Conservation (phyloP, 306 rosid genomes). For the Cicer cuneatum region DNA sequence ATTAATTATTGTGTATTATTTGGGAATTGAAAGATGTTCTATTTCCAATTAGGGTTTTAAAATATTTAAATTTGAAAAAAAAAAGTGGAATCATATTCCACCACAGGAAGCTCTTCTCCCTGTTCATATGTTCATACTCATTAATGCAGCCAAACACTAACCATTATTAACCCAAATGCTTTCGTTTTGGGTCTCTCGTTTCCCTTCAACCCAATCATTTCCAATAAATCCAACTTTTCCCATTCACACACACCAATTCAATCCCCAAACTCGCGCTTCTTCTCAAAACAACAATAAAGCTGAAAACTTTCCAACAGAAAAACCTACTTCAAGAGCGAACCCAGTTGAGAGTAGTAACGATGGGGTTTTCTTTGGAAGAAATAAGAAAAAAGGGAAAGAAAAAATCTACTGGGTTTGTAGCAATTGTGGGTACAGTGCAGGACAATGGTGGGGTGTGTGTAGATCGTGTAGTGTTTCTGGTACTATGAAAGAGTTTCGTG, state of each 20-base stretch:
- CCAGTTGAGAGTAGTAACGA: constrained; percentile 35
- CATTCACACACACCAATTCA: constrained; percentile 2
- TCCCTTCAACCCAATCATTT: constrained; percentile 47
- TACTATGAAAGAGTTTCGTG: constrained; percentile 64
- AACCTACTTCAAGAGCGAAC: constrained; percentile 37
- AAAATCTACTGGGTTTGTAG: constrained; percentile 75
- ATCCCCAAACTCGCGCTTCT: constrained; percentile 22
- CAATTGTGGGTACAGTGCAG: constrained; percentile 69
- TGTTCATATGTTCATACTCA: background rate
- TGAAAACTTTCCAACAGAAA: constrained; percentile 36
- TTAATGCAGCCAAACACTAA: constrained; percentile 9
- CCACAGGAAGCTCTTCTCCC: no score
- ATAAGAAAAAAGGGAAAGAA: constrained; percentile 65
- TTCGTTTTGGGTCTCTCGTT: constrained; percentile 40
- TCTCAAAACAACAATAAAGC: constrained; percentile 17
- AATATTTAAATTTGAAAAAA: no score
- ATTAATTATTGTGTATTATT: no score
- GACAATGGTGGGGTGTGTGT: constrained; percentile 94
- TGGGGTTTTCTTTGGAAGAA: constrained; percentile 41
- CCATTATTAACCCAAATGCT: constrained; percentile 29
- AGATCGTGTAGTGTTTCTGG: constrained; percentile 57
- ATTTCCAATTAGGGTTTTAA: no score
- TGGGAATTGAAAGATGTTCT: no score
- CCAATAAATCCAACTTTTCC: constrained; percentile 34
- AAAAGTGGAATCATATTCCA: no score